Percentiles rank a stretch among this genome's conserved stretches.
phyloP scores from a whole-genome alignment of 2,329 filamentous ascomycete species.

The Alternaria triticimaculans region DNA sequence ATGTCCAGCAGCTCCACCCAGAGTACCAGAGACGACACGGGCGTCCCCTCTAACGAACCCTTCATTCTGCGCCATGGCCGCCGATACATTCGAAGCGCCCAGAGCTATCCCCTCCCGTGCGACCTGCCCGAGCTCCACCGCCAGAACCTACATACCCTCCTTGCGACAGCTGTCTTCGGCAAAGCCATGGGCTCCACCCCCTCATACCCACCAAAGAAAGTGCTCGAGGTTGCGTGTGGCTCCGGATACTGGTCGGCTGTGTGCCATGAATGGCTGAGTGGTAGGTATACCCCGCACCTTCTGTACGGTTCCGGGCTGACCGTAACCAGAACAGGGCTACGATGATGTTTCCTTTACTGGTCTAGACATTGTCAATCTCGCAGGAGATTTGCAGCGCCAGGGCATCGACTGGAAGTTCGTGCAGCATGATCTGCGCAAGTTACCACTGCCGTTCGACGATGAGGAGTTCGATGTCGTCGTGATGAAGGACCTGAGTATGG shows the following conservation, averaged over 20 bases:
- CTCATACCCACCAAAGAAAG: constrained; percentile 65
- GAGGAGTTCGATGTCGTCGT: constrained; percentile 88
- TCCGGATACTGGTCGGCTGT: constrained; percentile 88
- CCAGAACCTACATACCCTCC: constrained; percentile 82
- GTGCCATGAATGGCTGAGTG: constrained; percentile 80
- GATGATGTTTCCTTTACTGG: constrained; percentile 78
- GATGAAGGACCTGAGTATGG: constrained; percentile 80
- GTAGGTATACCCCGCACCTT: constrained; percentile 29
- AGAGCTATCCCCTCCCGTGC: constrained; percentile 81
- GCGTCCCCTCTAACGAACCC: constrained; percentile 38
- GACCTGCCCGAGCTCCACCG: constrained; percentile 87
- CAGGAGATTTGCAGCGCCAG: constrained; percentile 68
- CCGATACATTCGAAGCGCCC: constrained; percentile 79
- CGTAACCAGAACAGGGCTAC: constrained; percentile 60
- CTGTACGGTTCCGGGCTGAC: constrained; percentile 2
- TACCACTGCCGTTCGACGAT: constrained; percentile 78
- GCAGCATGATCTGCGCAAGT: constrained; percentile 79
- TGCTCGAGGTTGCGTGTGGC: constrained; percentile 88
- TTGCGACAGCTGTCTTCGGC: constrained; percentile 82
- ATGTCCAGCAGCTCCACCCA: constrained; percentile 49
- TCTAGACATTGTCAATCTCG: constrained; percentile 78
- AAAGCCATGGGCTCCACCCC: constrained; percentile 76
- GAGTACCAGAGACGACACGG: constrained; percentile 37
- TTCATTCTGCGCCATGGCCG: constrained; percentile 79
- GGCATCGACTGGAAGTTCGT: constrained; percentile 89